Percentiles rank a stretch among this genome's conserved stretches.
Conservation (phyloP, 768 basidiomycete genomes). For the Russula brevipes region DNA sequence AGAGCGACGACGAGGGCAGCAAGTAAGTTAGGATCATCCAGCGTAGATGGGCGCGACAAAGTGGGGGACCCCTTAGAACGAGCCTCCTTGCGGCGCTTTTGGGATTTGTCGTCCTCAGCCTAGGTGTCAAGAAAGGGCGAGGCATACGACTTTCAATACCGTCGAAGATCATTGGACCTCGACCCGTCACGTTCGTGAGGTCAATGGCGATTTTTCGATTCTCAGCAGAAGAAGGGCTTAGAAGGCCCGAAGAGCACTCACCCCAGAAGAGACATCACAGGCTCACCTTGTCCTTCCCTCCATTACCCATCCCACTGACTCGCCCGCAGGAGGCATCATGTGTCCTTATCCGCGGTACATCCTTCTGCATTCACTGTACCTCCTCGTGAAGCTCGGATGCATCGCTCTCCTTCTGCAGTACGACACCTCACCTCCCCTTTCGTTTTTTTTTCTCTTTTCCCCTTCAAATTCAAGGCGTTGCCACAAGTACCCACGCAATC, state of each 20-base stretch:
- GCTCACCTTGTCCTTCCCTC: too few relatives aligned
- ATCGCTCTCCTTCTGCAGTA: too few relatives aligned
- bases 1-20: slow-evolving; percentile 1
- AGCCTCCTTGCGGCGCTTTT: not conserved
- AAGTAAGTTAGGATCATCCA: not conserved
- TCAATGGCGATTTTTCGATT: not conserved
- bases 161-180: not conserved
- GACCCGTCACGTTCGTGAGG: not conserved
- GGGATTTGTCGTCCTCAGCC: not conserved
- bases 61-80: too few relatives aligned
- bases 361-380: not conserved
- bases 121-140: not conserved
- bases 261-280: too few relatives aligned
- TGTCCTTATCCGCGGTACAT: not conserved
- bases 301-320: not conserved
- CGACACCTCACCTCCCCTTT: too few relatives aligned
- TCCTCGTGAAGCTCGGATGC: slow-evolving; percentile 3
- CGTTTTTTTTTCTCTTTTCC: not conserved
- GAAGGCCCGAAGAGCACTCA: not conserved
- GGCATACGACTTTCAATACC: not conserved
- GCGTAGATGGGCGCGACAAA: too few relatives aligned
- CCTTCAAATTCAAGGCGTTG: not conserved
- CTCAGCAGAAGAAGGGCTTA: not conserved
- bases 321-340: not conserved
- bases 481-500: not conserved